Base-by-base conservation (phyloP, 768 basidiomycete species). In the Chalciporus sphaerocephalus region DNA sequence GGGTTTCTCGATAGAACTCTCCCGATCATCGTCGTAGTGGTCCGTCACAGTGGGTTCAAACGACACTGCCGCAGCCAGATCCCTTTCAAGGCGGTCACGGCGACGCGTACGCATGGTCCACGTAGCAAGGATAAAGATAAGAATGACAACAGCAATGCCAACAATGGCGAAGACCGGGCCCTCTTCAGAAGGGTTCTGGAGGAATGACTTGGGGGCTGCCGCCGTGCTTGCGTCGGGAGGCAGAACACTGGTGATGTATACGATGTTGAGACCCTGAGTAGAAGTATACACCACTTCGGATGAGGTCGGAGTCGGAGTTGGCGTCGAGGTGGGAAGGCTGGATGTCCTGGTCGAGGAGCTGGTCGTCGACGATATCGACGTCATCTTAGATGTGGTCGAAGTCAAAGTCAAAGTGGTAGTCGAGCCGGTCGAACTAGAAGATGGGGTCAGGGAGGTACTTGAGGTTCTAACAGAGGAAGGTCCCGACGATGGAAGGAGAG, bases 131-230 rank as follows among this genome's bases (percentile, higher is more conserved):
- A 69, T 43, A 45, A 80, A 58, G 44, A 84, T 33, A 43, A 79
- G 36, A 37, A 75, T 50, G 35, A 83, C 70, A 2, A 55, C 74
- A 23, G 74, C 52, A 30, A 83, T 40, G 12, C 77, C 82, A 32
- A 71, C 69, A 16, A 81, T 40, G 23, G 72, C 64, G 47, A 87
- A 83, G 13, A 86, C 73, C 8, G 76, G 63, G 6, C 78, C 78
- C 33, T 78, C 74, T n/a, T 81, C 68, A n/a, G 75, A 69, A 62
- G 80, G 84, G 64, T 87, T 83, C 47, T 79, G 64, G 28, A 87
- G 58, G 66, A 89, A 88, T 10, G 71, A 55, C 8, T 61, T 55
- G n/a, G 59, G 32, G 13, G 58, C 38, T 2, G 64, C 15, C 17
- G 52, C 23, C 1, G 60, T 51, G 6, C 57, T 21, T 15, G 69